phyloP scores from a whole-genome alignment of 139 green algal species.

The Chlamydomonas sphaeroides region DNA sequence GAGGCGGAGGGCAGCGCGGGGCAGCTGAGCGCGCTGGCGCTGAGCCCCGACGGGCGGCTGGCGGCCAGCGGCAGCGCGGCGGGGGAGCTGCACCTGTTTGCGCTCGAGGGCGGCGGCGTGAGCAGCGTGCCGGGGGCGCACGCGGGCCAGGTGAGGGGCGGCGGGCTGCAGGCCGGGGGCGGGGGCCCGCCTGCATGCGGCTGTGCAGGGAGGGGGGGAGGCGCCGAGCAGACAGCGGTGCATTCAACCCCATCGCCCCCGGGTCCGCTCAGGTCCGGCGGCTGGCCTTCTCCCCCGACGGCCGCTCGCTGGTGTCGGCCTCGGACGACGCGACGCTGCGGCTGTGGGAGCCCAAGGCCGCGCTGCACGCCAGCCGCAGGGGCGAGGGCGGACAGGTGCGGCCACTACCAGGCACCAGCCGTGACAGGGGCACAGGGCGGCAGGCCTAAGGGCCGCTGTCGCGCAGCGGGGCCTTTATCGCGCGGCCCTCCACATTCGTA shows the following conservation, averaged over 20 bases:
- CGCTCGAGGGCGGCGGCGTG: not conserved
- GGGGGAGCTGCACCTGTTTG: slow-evolving; percentile 37
- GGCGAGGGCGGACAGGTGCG: not conserved
- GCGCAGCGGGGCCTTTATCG: too few species aligned
- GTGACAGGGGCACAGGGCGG: too few species aligned
- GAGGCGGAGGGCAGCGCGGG: slow-evolving; percentile 7
- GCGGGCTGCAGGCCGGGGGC: not conserved
- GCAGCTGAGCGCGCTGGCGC: slow-evolving; percentile 14
- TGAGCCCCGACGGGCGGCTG: slow-evolving; percentile 22
- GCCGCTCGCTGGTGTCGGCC: not conserved
- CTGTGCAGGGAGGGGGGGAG: not conserved
- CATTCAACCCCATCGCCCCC: too few species aligned
- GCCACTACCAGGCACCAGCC: too few species aligned
- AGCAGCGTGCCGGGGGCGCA: slow-evolving; percentile 26
- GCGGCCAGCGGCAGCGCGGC: slow-evolving; percentile 14
- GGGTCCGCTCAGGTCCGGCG: not conserved
- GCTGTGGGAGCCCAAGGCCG: slow-evolving; percentile 18
- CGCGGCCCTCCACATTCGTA: too few species aligned
- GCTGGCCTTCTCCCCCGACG: slow-evolving; percentile 21
- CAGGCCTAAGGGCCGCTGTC: too few species aligned
- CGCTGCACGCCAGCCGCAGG: not conserved
- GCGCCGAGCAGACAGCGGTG: too few species aligned
- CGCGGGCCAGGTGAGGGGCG: slow-evolving; percentile 14
- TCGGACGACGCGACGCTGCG: slow-evolving; percentile 26
- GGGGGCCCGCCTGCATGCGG: too few species aligned